Conservation (phyloP, 352 stramenopile genomes). For the Lagenidium sp. region DNA sequence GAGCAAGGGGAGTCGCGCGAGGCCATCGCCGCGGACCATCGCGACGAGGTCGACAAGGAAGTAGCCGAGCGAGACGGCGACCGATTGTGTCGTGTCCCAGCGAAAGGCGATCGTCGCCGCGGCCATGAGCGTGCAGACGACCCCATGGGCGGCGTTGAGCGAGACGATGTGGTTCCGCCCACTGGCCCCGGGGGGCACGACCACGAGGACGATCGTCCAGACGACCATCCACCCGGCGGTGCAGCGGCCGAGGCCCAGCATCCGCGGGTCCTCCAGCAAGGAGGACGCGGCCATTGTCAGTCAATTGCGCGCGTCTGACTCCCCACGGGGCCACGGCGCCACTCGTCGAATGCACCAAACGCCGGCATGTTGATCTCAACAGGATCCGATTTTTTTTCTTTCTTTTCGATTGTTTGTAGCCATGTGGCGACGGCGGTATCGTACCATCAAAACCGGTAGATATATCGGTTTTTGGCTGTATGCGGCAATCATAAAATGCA, state of each 20-base stretch:
- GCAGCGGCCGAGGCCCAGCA: conserved; percentile 20
- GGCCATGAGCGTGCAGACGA: conserved; percentile 46
- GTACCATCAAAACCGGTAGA: too few species aligned
- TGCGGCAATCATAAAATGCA: too few species aligned
- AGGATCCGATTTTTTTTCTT: too few species aligned
- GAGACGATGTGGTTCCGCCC: conserved; percentile 57
- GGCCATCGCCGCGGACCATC: conserved; percentile 45
- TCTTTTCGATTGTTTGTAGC: too few species aligned
- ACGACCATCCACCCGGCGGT: conserved; percentile 32
- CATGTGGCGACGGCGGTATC: too few species aligned
- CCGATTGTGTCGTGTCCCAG: conserved; percentile 44
- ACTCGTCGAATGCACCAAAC: too few species aligned
- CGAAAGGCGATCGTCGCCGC: conserved; percentile 26
- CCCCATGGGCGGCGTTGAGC: conserved; percentile 57
- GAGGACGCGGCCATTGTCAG: too few species aligned
- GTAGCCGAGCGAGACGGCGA: conserved; percentile 49
- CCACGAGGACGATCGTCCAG: conserved; percentile 39
- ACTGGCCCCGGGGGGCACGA: conserved; percentile 24
- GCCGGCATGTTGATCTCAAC: too few species aligned
- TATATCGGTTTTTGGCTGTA: too few species aligned
- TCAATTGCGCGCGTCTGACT: too few species aligned
- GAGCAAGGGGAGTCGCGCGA: conserved; percentile 23
- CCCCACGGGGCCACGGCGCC: too few species aligned
- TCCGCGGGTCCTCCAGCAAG: conserved; percentile 27
- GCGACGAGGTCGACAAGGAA: conserved; percentile 63